These are phyloP conservation scores for Umbilicaria muhlenbergii DNA, from an alignment of 495 filamentous ascomycete species.

Conservation along the genomic window DNA sequence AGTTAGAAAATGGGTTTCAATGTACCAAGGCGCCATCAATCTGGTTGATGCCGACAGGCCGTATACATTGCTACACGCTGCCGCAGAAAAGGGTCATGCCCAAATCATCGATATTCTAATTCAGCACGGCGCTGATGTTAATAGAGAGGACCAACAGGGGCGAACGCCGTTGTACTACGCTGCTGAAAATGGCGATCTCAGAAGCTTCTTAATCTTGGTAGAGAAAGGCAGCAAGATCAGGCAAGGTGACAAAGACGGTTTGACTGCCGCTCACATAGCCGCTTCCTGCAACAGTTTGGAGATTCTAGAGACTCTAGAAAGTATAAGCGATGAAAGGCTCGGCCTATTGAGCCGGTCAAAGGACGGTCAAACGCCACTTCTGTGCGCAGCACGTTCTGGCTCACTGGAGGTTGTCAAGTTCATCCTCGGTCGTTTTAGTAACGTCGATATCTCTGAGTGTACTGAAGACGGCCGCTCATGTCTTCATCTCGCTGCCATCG, in stretches of 20 bases:
- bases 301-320: neutral
- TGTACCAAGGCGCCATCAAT: neutral
- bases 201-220: neutral
- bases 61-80: neutral
- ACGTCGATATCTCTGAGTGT: too few relatives aligned
- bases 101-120: slow-evolving; percentile 3
- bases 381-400: too few relatives aligned
- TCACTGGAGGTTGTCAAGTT: too few relatives aligned
- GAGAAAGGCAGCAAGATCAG: too few relatives aligned
- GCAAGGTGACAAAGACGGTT: too few relatives aligned
- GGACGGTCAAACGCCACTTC: neutral
- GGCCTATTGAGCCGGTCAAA: neutral
- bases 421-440: too few relatives aligned
- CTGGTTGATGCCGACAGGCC: neutral
- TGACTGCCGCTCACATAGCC: too few relatives aligned
- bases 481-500: neutral
- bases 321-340: neutral
- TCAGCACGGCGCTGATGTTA: slow-evolving; percentile 4
- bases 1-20: neutral
- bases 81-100: neutral
- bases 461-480: neutral
- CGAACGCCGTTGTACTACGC: slow-evolving; percentile 4
- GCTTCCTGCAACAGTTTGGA: neutral
- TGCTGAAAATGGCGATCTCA: neutral
- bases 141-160: slow-evolving; percentile 3